A percentile compares a stretch with the other conserved stretches of the same genome.
Conservation (phyloP, 805 yeast species). For the Kluyveromyces starmeri region DNA sequence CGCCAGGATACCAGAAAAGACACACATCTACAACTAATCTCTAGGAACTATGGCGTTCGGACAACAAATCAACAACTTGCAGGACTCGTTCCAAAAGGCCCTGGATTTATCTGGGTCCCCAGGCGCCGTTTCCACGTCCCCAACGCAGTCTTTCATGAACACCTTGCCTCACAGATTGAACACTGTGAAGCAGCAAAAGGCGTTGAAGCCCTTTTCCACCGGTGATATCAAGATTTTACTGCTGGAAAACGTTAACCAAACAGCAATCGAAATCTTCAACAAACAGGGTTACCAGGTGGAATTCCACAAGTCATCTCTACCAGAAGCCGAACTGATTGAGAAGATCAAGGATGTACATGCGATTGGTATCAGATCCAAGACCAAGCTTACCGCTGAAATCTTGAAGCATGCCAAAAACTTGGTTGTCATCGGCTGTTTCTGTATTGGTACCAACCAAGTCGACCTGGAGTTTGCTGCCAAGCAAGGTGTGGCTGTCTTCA, state of each 20-base stretch:
- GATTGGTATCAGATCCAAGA: slow-evolving; percentile 95
- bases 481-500: slow-evolving; percentile 91
- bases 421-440: slow-evolving; percentile 92
- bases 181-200: slow-evolving; percentile 46
- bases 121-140: slow-evolving; percentile 75
- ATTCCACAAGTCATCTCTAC: slow-evolving; percentile 77
- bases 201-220: slow-evolving; percentile 88
- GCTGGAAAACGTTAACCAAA: slow-evolving; percentile 86
- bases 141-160: slow-evolving; percentile 62
- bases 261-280: slow-evolving; percentile 79
- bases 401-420: slow-evolving; percentile 82
- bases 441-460: slow-evolving; percentile 98
- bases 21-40: neutral
- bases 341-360: slow-evolving; percentile 92
- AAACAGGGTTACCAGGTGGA: slow-evolving; percentile 97
- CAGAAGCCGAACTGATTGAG: slow-evolving; percentile 90
- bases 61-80: slow-evolving; percentile 50
- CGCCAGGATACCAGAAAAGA: too few relatives aligned
- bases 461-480: slow-evolving; percentile 87
- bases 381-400: slow-evolving; percentile 72
- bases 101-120: slow-evolving; percentile 44
- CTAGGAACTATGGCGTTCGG: slow-evolving; percentile 48
- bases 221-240: slow-evolving; percentile 89
- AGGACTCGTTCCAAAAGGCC: slow-evolving; percentile 48
- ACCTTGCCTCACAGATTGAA: slow-evolving; percentile 37